phyloP scores from a whole-genome alignment of 2,329 filamentous ascomycete species.

The Aspergillus ochraceus region DNA sequence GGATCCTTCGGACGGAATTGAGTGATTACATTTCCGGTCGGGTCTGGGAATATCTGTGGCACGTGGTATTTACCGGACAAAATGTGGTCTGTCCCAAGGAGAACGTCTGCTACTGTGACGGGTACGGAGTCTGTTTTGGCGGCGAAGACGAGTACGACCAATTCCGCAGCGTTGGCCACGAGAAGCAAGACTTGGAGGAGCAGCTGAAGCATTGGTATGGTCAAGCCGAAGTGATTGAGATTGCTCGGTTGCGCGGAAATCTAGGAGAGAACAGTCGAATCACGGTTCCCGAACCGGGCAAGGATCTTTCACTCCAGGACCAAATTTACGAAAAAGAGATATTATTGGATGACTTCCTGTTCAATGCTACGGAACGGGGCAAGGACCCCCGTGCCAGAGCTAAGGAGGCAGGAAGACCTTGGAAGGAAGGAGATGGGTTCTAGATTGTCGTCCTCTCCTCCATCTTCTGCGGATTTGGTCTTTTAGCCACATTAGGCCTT shows the following conservation, averaged over 20 bases:
- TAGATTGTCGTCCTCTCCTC: conserved; percentile 28
- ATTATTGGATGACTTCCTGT: conserved; percentile 43
- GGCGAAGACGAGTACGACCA: conserved; percentile 49
- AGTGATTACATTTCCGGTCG: conserved; percentile 58
- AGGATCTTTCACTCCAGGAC: conserved; percentile 43
- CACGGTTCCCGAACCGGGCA: conserved; percentile 41
- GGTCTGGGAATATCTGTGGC: conserved; percentile 66
- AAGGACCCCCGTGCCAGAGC: conserved; percentile 54
- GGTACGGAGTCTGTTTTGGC: conserved; percentile 63
- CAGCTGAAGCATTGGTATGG: conserved; percentile 42
- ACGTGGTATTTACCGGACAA: conserved; percentile 59
- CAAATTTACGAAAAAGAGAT: conserved; percentile 47
- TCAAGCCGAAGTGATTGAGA: conserved; percentile 36
- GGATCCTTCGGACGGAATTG: conserved; percentile 59
- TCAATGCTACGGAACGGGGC: conserved; percentile 52
- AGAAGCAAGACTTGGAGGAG: conserved; percentile 40
- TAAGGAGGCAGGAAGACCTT: conserved; percentile 52
- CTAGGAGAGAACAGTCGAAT: conserved; percentile 28
- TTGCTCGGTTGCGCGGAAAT: conserved; percentile 23
- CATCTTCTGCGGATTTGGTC: background rate
- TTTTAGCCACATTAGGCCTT: background rate
- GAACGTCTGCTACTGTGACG: conserved; percentile 63
- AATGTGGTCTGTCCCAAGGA: conserved; percentile 48
- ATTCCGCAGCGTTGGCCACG: conserved; percentile 49
- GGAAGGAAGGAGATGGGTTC: conserved; percentile 58